Percentiles rank a stretch among this genome's conserved stretches.
These are phyloP conservation scores for Erythrophleum ivorense DNA, from an alignment of 331 rosid species.

Conservation along the genomic window DNA sequence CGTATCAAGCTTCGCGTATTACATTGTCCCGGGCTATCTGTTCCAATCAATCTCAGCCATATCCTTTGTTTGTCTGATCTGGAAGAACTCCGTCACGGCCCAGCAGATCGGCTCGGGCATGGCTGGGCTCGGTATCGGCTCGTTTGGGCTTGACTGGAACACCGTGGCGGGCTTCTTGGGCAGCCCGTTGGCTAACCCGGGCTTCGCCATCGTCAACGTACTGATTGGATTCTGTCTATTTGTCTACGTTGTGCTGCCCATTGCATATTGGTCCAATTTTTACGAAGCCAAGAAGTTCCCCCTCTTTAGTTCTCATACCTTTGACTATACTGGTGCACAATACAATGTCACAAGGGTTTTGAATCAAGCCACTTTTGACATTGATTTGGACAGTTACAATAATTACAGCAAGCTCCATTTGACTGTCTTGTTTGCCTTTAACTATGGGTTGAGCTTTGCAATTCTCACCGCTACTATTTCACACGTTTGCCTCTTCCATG, in stretches of 20 bases:
- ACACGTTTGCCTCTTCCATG: slow-evolving; percentile 84
- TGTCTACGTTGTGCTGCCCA: slow-evolving; percentile 57
- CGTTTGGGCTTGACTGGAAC: slow-evolving; percentile 82
- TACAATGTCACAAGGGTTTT: slow-evolving; percentile 63
- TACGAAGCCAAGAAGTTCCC: slow-evolving; percentile 81
- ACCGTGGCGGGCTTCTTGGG: slow-evolving; percentile 68
- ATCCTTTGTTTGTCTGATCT: slow-evolving; percentile 70
- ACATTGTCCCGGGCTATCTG: too few species aligned
- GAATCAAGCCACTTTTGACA: slow-evolving; percentile 48
- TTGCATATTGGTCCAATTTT: slow-evolving; percentile 64
- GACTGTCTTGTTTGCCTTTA: slow-evolving; percentile 61
- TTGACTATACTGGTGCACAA: slow-evolving; percentile 53
- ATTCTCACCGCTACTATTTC: slow-evolving; percentile 68
- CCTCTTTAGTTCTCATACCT: slow-evolving; percentile 65
- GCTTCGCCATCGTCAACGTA: slow-evolving; percentile 64
- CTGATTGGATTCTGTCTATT: slow-evolving; percentile 57
- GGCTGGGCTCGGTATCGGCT: slow-evolving; percentile 73
- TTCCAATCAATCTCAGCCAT: slow-evolving; percentile 55
- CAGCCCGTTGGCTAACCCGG: slow-evolving; percentile 76
- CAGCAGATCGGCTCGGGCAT: slow-evolving; percentile 84
- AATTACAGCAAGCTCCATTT: slow-evolving; percentile 75
- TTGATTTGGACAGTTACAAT: slow-evolving; percentile 52
- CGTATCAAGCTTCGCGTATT: too few species aligned
- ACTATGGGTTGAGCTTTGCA: slow-evolving; percentile 85
- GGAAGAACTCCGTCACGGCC: slow-evolving; percentile 77